phyloP scores from a whole-genome alignment of 495 filamentous ascomycete species.

The Aspergillus asperescens region DNA sequence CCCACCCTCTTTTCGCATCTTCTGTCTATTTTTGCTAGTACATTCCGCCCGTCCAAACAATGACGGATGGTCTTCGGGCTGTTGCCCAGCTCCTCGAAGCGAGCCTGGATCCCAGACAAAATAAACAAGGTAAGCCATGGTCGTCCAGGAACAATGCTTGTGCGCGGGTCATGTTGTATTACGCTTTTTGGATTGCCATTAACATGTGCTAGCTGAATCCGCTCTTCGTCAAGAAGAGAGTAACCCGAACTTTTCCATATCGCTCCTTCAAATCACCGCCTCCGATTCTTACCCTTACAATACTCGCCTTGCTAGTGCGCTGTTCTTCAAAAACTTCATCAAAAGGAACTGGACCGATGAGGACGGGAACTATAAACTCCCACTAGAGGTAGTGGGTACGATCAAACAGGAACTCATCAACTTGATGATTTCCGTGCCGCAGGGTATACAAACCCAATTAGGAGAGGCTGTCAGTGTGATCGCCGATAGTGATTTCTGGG shows the following conservation, averaged over 20 bases:
- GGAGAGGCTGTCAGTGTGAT: slow-evolving; percentile 96
- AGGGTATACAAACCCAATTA: slow-evolving; percentile 83
- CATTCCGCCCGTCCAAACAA: slow-evolving; percentile 43
- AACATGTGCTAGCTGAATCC: slow-evolving; percentile 61
- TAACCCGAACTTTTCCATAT: slow-evolving; percentile 80
- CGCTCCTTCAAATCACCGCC: slow-evolving; percentile 82
- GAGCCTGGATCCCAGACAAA: slow-evolving; percentile 76
- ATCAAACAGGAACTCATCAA: slow-evolving; percentile 94
- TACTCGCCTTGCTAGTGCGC: slow-evolving; percentile 80
- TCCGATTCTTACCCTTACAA: slow-evolving; percentile 60
- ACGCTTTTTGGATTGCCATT: slow-evolving; percentile 9
- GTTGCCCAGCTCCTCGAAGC: slow-evolving; percentile 77
- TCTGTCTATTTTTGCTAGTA: neutral
- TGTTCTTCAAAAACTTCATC: slow-evolving; percentile 98
- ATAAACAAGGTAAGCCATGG: slow-evolving; percentile 87
- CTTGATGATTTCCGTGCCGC: slow-evolving; percentile 87
- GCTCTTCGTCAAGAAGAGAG: slow-evolving; percentile 68
- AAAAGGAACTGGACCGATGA: slow-evolving; percentile 89
- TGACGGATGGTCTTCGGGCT: slow-evolving; percentile 68
- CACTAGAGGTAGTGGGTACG: slow-evolving; percentile 67
- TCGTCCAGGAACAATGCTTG: slow-evolving; percentile 3
- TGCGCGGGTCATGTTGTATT: too few relatives aligned
- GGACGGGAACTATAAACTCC: slow-evolving; percentile 84
- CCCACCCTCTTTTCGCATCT: neutral
- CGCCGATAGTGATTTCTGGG: slow-evolving; percentile 96